These are phyloP conservation scores for Tephrocybe sp. DNA, from an alignment of 768 basidiomycete genomes.

Conservation along the genomic window DNA sequence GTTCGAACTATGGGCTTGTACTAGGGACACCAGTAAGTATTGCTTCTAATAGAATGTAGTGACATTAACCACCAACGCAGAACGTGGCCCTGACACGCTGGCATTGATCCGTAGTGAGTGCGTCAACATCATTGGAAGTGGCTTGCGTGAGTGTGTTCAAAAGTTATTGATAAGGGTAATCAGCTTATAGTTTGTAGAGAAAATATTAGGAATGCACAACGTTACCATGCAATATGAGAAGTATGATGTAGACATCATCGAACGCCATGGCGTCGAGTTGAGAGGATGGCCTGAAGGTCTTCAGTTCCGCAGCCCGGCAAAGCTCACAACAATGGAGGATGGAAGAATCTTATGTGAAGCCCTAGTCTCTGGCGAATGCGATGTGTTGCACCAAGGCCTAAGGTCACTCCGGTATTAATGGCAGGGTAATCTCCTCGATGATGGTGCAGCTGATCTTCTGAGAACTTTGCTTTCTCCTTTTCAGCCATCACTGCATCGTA, in stretches of 20 bases:
- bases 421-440: background rate
- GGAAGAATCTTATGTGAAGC: background rate
- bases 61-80: background rate
- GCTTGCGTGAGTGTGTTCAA: too few species aligned
- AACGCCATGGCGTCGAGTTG: too few species aligned
- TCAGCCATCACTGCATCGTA: background rate
- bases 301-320: too few species aligned
- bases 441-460: background rate
- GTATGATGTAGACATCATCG: too few species aligned
- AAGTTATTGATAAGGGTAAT: too few species aligned
- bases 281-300: too few species aligned
- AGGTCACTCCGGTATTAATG: conserved; percentile 4
- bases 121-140: background rate
- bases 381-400: background rate
- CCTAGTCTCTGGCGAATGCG: background rate
- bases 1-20: background rate
- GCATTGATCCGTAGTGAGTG: background rate
- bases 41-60: background rate
- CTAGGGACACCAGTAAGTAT: background rate
- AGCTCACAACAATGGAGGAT: too few species aligned
- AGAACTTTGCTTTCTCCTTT: background rate
- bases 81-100: background rate
- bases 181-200: too few species aligned
- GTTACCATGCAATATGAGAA: too few species aligned
- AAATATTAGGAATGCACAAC: too few species aligned